These are phyloP conservation scores for Aspergillus texensis DNA, from an alignment of 2,329 filamentous ascomycete genomes.

Conservation along the genomic window DNA sequence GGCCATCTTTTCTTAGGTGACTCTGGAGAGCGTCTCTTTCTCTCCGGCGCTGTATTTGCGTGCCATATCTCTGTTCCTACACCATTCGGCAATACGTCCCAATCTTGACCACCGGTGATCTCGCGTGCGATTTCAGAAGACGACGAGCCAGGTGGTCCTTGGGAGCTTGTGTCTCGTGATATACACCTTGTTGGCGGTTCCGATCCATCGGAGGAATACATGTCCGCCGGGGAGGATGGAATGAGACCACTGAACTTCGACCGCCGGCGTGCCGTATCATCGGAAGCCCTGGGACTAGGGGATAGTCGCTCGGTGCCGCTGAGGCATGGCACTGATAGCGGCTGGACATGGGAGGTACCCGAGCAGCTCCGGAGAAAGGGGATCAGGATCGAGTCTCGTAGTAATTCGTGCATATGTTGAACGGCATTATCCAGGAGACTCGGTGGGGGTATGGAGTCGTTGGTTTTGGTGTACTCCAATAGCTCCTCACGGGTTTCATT, in stretches of 20 bases:
- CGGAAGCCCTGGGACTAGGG: not conserved
- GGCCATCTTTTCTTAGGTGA: not conserved
- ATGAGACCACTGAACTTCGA: not conserved
- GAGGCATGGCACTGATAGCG: slow-evolving; percentile 3
- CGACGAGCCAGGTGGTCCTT: not conserved
- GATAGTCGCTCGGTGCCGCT: not conserved
- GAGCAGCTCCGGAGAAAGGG: slow-evolving; percentile 5
- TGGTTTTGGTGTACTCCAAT: not conserved
- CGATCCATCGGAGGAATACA: not conserved
- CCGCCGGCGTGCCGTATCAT: not conserved
- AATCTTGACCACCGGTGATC: not conserved
- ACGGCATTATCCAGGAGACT: not conserved
- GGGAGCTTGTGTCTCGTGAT: not conserved
- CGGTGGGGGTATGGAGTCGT: not conserved
- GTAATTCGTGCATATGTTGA: slow-evolving; percentile 3
- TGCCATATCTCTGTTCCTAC: not conserved
- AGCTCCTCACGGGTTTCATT: not conserved
- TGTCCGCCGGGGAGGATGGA: not conserved
- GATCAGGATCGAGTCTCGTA: slow-evolving; percentile 6
- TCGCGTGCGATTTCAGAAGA: not conserved
- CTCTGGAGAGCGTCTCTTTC: not conserved
- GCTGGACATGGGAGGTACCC: slow-evolving; percentile 1
- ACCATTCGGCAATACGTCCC: not conserved
- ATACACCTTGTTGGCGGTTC: not conserved
- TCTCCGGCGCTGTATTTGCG: not conserved